Percentiles rank a stretch among this genome's conserved stretches.
Conservation (phyloP, 345 rosid species). For the Aethionema arabicum region DNA sequence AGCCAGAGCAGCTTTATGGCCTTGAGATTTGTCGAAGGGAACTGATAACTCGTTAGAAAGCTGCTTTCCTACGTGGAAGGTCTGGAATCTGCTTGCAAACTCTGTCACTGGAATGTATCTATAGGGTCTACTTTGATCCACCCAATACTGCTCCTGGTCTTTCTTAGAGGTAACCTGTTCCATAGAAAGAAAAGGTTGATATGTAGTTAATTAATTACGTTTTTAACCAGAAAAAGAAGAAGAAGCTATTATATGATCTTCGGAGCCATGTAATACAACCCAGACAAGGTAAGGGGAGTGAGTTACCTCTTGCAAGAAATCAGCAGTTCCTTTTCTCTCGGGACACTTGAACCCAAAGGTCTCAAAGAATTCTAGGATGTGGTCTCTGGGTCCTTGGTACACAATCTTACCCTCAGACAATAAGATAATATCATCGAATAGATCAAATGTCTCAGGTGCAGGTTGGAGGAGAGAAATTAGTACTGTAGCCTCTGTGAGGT, state of each 20-base stretch:
- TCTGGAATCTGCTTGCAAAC: slow-evolving; percentile 51
- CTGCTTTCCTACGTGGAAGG: slow-evolving; percentile 60
- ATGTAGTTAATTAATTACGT: too few relatives aligned
- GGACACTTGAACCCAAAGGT: slow-evolving; percentile 66
- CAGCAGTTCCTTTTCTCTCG: slow-evolving; percentile 78
- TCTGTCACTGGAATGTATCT: slow-evolving; percentile 54
- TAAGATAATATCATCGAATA: slow-evolving; percentile 67
- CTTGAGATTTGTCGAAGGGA: slow-evolving; percentile 51
- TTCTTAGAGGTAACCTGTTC: slow-evolving; percentile 74
- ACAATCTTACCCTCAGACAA: slow-evolving; percentile 71
- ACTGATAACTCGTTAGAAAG: slow-evolving; percentile 50
- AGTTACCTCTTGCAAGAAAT: slow-evolving; percentile 79
- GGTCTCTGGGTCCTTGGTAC: slow-evolving; percentile 72
- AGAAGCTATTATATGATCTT: background rate
- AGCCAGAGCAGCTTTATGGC: slow-evolving; percentile 64
- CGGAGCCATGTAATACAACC: background rate
- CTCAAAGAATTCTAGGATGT: slow-evolving; percentile 59
- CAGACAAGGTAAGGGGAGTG: background rate
- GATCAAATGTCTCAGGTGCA: slow-evolving; percentile 78
- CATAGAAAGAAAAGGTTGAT: slow-evolving; percentile 8
- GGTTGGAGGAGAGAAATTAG: slow-evolving; percentile 78
- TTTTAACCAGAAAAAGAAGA: slow-evolving; percentile 8
- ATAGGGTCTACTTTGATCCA: slow-evolving; percentile 52
- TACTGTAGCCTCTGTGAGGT: slow-evolving; percentile 63
- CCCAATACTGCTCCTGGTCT: slow-evolving; percentile 84